Base-by-base conservation (phyloP, 2,329 filamentous ascomycete genomes). In the Diaporthe citriasiana region DNA sequence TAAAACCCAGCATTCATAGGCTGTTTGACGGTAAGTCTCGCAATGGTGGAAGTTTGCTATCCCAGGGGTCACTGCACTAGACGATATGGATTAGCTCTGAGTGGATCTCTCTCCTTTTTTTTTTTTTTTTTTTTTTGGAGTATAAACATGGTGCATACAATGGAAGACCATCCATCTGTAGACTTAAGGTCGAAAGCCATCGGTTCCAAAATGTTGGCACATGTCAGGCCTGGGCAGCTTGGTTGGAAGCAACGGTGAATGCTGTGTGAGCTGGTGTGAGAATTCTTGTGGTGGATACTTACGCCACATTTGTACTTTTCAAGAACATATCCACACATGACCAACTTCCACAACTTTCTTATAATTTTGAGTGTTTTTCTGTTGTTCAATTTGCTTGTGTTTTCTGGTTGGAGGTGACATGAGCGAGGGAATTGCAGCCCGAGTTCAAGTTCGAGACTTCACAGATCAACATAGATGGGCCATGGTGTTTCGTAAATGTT, bases 241-340 rank as follows among this genome's bases (percentile, higher is more conserved):
- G 19, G 25, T 1, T 47, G 7, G 10, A 17, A 25, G 10, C 38
- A 35, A 15, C 3, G 9, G 19, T 19, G 17, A 13, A 33, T 13
- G 27, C 22, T 27, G 30, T 35, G 9, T 35, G n/a, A 17, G 38
- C n/a, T 15, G 4, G 8, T 9, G 10, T 12, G n/a, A 40, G n/a
- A 35, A 4, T 2, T 9, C n/a, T 5, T 25, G 40, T 9, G 27
- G 25, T 22, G 3, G 25, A 63, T 30, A 57, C 72, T 71, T 47
- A 73, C 72, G 56, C 56, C 66, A n/a, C 72, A 73, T 33, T 57
- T 56, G 17, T 56, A 33, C 4, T 8, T 50, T 15, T 71, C 51
- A 55, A 30, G 5, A 8, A 66, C 50, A 19, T 51, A 73, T 13
- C 15, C 17, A 42, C 66, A 71, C 72, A 73, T 73, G 4, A 4